Evolutionary conservation across 148 eudicot species (phyloP), one percentile per base, ranked within the genome.

Genomic region (Rhododendron molle): DNA sequence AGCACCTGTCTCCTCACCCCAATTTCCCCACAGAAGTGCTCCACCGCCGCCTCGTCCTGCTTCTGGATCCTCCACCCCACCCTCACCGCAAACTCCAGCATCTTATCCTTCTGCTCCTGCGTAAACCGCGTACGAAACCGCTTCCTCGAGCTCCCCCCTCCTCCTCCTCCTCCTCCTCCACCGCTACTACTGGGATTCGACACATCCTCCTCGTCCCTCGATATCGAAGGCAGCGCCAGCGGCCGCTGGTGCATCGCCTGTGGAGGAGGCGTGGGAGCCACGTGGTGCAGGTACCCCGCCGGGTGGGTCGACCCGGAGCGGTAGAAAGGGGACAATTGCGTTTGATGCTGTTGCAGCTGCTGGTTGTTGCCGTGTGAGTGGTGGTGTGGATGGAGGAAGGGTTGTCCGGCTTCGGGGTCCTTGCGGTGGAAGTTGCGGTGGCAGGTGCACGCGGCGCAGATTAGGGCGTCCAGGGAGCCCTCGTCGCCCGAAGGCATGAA

Each of bases 381-480:
- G 54, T 47, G 83, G 90, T 54, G 88, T 15, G 69, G 49, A 10
- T 71, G 43, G 49, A 12, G 80, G 49, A 18, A 28, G 12, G 34
- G 72, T n/a, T 81, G 47, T 0, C 83, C 83, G 54, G 83, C 86
- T 16, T 56, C 23, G 49, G 49, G 34, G 32, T 92, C 91, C 30
- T 91, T 94, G 5, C 95, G 87, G 91, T 94, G 96, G 90, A 94
- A 94, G 87, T 92, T 94, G n/a, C 95, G 94, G 92, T 94, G 96
- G 85, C 96, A 94, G 67, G 83, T 89, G 69, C 96, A 94, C 7
- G 96, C 96, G 16, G 96, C 93, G 87, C 96, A 94, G 23, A 87
- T 91, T 0, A 94, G 86, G 3, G 92, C 95, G 83, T 91, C 96
- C 2, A 93, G 89, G 20, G 94, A 88, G 28, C 96, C 96, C 3